Base-by-base conservation (phyloP, 2,329 filamentous ascomycete species). In the Alternaria postmessia region DNA sequence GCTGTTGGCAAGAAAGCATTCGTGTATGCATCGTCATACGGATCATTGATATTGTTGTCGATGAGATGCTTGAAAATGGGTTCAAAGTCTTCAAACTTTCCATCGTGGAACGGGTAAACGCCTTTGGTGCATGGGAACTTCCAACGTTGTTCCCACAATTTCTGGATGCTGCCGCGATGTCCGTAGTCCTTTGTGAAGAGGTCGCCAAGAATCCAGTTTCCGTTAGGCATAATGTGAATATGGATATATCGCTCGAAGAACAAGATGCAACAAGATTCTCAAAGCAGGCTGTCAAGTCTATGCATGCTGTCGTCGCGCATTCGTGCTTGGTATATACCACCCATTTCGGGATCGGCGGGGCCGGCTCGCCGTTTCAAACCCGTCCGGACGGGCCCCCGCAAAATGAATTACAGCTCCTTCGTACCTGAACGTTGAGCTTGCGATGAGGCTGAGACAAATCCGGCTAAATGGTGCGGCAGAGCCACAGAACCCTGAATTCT, bases 101-200 rank as follows among this genome's bases (percentile, higher is more conserved):
- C 89, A 73, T 92, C 90, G 78, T 93, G 90, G 80, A 93, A 93
- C 0, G 89, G 88, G 66, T 91, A 91, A 5, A 92, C 82, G 51
- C 86, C 83, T 14, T 66, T 63, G 38, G 61, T 65, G 53, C 75
- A 76, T 4, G 75, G 75, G 24, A 77, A 69, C 32, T 72, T 75
- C 76, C 76, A 78, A 18, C 75, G 62, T 51, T 67, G 64, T 26
- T 72, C 70, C 76, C 76, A 78, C 11, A 78, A 62, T 8, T 69
- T 75, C 38, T 71, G 55, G 43, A 77, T 76, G 44, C 67, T 73
- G 51, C 73, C 70, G 44, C 68, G 65, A 39, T 78, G 76, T 51
- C 76, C 76, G 41, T 75, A 78, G 54, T 78, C 75, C 54, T 76
- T 76, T 5, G 59, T 63, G 60, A 78, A 78, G 14, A 78, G 69